Percentiles rank a stretch among this genome's conserved stretches.
Evolutionary conservation across 2,329 filamentous ascomycete species (phyloP).

Genomic region (Fusarium nelsonii): DNA sequence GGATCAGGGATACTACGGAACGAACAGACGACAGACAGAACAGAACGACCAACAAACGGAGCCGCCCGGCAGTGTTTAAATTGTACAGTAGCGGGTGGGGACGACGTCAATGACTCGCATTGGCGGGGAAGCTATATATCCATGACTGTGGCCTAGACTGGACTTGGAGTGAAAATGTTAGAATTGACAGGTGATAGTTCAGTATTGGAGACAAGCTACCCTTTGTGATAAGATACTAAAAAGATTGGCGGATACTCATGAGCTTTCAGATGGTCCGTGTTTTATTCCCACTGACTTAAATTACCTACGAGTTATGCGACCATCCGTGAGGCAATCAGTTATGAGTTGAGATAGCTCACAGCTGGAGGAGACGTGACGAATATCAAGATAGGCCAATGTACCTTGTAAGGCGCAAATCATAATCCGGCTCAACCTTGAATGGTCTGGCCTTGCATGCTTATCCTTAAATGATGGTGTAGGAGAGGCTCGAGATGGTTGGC

Average conservation of each 20-base stretch:
- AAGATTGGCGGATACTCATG: conserved; percentile 1
- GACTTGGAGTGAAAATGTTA: conserved; percentile 20
- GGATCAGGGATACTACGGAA: conserved; percentile 36
- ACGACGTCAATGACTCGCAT: conserved; percentile 47
- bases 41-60: conserved; percentile 33
- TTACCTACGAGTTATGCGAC: background rate
- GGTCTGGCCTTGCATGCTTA: conserved; percentile 15
- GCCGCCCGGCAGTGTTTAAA: conserved; percentile 37
- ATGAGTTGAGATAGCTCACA: conserved; percentile 19
- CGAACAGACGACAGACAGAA: conserved; percentile 26
- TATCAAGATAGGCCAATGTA: conserved; percentile 32
- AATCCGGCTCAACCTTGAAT: conserved; percentile 20
- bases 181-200: conserved; percentile 21
- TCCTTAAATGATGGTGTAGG: conserved; percentile 25
- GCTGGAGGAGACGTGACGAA: conserved; percentile 8
- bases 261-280: conserved; percentile 1
- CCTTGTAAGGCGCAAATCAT: conserved; percentile 18
- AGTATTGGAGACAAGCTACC: conserved; percentile 8
- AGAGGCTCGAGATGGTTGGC: conserved; percentile 26
- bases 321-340: conserved; percentile 8
- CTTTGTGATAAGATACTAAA: conserved; percentile 11
- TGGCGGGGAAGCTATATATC: conserved; percentile 40
- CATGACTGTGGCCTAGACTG: conserved; percentile 32
- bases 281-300: conserved; percentile 1
- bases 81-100: conserved; percentile 27